Conservation (phyloP, 2,329 filamentous ascomycete species). For the Emmonsiellopsis sp. region DNA sequence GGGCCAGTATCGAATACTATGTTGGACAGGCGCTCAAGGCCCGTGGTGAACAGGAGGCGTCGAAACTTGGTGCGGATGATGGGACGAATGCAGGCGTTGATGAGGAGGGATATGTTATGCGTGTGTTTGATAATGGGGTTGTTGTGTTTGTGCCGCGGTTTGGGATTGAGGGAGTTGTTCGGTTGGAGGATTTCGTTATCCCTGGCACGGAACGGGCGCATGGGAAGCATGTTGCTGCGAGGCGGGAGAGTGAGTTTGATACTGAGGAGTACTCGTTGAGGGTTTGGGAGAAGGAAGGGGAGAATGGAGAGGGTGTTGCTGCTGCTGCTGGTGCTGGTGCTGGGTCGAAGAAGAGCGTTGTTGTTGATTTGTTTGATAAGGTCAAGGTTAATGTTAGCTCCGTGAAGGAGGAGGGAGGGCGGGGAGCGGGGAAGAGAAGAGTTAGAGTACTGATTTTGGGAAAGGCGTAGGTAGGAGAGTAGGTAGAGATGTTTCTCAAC, state of each 20-base stretch:
- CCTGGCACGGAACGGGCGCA: conserved; percentile 20
- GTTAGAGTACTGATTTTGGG: conserved; percentile 36
- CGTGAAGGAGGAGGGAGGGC: conserved; percentile 67
- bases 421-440: conserved; percentile 82
- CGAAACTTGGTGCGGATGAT: conserved; percentile 15
- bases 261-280: conserved; percentile 72
- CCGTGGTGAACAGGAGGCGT: conserved; percentile 40
- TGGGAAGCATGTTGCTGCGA: conserved; percentile 9
- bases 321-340: conserved; percentile 26
- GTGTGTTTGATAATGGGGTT: conserved; percentile 93
- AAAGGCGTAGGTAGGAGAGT: conserved; percentile 9
- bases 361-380: conserved; percentile 83
- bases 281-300: conserved; percentile 48
- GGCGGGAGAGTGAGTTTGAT: conserved; percentile 72
- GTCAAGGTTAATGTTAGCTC: conserved; percentile 83
- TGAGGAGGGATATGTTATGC: conserved; percentile 94
- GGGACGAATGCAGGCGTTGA: conserved; percentile 40
- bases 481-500: background rate
- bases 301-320: conserved; percentile 32
- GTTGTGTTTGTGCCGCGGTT: conserved; percentile 94
- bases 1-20: conserved; percentile 94
- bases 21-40: conserved; percentile 91
- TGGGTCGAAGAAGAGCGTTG: conserved; percentile 29
- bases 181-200: conserved; percentile 71
- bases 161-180: conserved; percentile 86